Evolutionary conservation across 305 asterid genomes (phyloP).

Genomic region (Fraxinus floribunda): DNA sequence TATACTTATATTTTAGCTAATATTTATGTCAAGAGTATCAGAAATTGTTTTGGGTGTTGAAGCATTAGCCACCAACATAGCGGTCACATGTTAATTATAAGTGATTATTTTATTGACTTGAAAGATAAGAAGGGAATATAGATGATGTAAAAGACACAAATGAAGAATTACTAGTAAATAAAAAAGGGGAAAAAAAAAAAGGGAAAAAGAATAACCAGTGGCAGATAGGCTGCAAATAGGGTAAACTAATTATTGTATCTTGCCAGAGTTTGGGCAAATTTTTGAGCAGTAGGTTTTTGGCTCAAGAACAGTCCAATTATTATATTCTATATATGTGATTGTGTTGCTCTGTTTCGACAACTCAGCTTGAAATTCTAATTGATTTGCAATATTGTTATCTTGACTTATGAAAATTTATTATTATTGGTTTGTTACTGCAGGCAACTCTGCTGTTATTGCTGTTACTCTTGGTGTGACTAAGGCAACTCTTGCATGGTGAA

Average conservation of each 20-base stretch:
- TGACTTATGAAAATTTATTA: background rate
- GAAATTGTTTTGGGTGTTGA: background rate
- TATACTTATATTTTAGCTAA: background rate
- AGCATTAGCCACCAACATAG: background rate
- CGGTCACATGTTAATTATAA: background rate
- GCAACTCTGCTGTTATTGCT: constrained; percentile 62
- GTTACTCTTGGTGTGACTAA: constrained; percentile 67
- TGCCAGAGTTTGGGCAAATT: background rate
- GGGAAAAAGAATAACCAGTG: background rate
- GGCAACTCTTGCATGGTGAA: constrained; percentile 65
- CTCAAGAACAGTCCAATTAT: background rate
- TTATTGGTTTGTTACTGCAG: constrained; percentile 34
- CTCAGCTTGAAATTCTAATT: background rate
- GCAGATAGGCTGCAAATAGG: background rate
- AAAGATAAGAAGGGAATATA: background rate
- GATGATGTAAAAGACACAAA: background rate
- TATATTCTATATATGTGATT: background rate
- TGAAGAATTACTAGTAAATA: background rate
- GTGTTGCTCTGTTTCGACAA: background rate
- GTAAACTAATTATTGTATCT: background rate
- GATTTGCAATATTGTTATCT: background rate
- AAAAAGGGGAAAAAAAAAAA: background rate
- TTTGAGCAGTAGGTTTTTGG: background rate
- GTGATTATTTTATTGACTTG: background rate
- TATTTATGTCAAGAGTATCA: background rate